Base-by-base conservation (phyloP, 2,329 filamentous ascomycete species). In the Penicillium decumbens region DNA sequence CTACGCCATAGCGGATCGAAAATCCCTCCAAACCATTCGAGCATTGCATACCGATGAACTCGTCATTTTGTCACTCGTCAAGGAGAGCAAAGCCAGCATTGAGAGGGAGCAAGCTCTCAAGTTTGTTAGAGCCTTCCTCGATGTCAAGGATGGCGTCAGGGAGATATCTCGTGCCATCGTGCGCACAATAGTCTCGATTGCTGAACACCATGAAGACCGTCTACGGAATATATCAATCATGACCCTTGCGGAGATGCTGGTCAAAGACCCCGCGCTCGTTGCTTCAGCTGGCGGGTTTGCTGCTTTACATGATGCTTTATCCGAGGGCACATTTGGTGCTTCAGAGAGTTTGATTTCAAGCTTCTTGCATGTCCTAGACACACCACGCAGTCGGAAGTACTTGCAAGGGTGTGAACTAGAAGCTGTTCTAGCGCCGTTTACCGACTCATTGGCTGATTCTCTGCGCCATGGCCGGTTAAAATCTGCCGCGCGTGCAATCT, bases 21-120 rank as follows among this genome's bases (percentile, higher is more conserved):
- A 84, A 41, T 98, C 93, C 3, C 77, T 98, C 23, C 87, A 88
- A 66, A 95, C 85, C 43, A 95, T 98, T 53, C 83, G 92, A 48
- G 80, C 80, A 12, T 75, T 97, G 18, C 91, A 96, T 59, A 97
- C 90, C 0, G 95, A 98, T 67, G 92, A 89, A 61, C 77, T 97
- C 18, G 91, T 96, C 25, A 89, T 95, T 33, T 78, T 92, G 62
- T 97, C 93, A 0, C 76, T 98, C 29, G 89, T 95, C 57, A 97
- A 97, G 67, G 93, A 97, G 68, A 87, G 88, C 64, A 97, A 96
- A 69, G 89, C 92, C n/a, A 91, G 92, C 60, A 88, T 98, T 15
- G 93, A 98, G 73, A 82, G 95, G 46, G 93, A 98, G 69, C 93
- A 98, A 71, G 93, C 93, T 10, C 76, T 98, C 62, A 98, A 98